Evolutionary conservation across 2,329 filamentous ascomycete genomes (phyloP).

Genomic region (Trichoderma breve): DNA sequence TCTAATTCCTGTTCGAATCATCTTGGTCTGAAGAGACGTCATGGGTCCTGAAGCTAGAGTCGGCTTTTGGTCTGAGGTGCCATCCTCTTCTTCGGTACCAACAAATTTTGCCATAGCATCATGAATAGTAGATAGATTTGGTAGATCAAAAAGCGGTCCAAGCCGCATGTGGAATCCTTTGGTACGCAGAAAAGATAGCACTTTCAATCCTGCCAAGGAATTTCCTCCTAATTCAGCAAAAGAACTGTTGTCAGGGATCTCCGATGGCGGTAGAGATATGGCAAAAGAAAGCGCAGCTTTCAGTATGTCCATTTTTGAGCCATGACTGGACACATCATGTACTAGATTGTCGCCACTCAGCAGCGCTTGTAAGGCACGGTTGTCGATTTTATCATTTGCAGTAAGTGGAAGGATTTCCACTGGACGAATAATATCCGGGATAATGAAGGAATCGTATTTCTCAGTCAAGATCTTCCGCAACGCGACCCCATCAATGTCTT

Average conservation of each 20-base stretch:
- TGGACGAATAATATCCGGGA: neutral
- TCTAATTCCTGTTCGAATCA: neutral
- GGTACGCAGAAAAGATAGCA: neutral
- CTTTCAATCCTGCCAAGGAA: neutral
- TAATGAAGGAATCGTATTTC: neutral
- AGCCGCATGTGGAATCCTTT: neutral
- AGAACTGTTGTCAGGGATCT: neutral
- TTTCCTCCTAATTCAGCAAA: conserved; percentile 1
- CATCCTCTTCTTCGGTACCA: neutral
- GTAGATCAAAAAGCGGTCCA: neutral
- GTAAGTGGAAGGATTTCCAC: neutral
- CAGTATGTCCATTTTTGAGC: neutral
- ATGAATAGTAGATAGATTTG: neutral
- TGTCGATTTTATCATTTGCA: neutral
- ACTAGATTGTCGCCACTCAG: neutral
- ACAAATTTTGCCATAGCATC: neutral
- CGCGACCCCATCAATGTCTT: neutral
- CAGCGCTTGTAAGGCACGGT: neutral
- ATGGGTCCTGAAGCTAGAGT: neutral
- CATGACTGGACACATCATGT: neutral
- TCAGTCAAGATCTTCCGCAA: neutral
- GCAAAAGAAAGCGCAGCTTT: neutral
- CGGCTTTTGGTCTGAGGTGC: neutral
- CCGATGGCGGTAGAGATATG: neutral
- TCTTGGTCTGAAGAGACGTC: neutral